Evolutionary conservation across 176 grass and related monocot genomes (phyloP), one percentile per base, ranked within the genome.

Genomic region (Raddia distichophylla): DNA sequence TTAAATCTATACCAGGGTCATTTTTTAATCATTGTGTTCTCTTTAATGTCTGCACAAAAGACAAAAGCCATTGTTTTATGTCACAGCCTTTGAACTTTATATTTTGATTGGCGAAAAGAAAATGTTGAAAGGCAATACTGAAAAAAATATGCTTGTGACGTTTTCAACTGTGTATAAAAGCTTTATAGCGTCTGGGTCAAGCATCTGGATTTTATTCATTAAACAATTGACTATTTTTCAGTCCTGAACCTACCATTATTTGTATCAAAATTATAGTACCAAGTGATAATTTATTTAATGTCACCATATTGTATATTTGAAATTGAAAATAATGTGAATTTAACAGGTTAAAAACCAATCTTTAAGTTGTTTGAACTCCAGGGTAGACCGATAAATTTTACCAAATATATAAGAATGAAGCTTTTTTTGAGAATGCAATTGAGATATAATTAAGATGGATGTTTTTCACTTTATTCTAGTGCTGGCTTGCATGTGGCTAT

Each of bases 361-460:
- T 10, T 75, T 81, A 37, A 45, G 5, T 18, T 8, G 11, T 20
- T 50, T 20, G 7, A 73, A 73, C 49, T 66, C 9, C 32, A 79
- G 18, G 32, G 16, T 71, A 49, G 73, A 16, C 5, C 2, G 6
- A 22, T 83, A n/a, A 77, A 71, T 22, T 62, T 76, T 44, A 35
- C 67, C 14, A 72, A 55, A 48, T 49, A 69, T 71, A 8, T 47
- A 75, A 12, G 20, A 71, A 63, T 13, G 22, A 70, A 64, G 20
- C 80, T 54, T 89, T 43, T 77, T 74, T 47, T 15, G 2, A 57
- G 18, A 60, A 22, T 87, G 42, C 46, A 63, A 74, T 72, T 74
- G 5, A 69, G 5, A 69, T 81, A 17, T 75, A 54, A 75, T 76
- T 42, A 50, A 53, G 54, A 82, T 10, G 44, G 35, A 6, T 76